A percentile compares a stretch with the other conserved stretches of the same genome.
Conservation (phyloP, 495 filamentous ascomycete species). For the Lophiotrema nucula region DNA sequence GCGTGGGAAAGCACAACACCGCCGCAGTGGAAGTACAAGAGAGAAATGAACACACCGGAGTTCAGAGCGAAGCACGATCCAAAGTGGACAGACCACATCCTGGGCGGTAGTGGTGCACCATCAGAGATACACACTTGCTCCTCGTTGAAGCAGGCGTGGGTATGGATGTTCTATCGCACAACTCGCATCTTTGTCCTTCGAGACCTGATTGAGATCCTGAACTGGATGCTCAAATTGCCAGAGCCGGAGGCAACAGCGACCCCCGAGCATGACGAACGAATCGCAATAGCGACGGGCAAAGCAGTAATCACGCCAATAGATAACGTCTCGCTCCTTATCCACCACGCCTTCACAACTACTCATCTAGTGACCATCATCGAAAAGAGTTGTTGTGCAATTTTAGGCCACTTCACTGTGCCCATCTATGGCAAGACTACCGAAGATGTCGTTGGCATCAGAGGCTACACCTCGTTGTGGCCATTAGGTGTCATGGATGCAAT, state of each 20-base stretch:
- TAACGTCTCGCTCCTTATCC: conserved; percentile 1
- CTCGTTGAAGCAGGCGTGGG: conserved; percentile 10
- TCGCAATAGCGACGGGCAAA: not conserved
- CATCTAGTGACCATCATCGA: conserved; percentile 13
- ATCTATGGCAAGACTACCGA: conserved; percentile 12
- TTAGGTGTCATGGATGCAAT: conserved; percentile 9
- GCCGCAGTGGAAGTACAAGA: conserved; percentile 2
- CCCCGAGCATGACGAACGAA: not conserved
- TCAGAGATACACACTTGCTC: conserved; percentile 13
- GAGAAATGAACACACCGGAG: conserved; percentile 9
- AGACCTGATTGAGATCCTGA: conserved; percentile 18
- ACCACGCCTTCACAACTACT: conserved; percentile 13
- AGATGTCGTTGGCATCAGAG: conserved; percentile 23
- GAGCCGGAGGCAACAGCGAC: not conserved
- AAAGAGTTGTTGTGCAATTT: conserved; percentile 18
- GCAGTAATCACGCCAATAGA: not conserved
- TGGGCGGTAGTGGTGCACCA: conserved; percentile 15
- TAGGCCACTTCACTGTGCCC: conserved; percentile 17
- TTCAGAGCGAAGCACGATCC: not conserved
- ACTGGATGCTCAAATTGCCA: conserved; percentile 18
- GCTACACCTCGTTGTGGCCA: conserved; percentile 26
- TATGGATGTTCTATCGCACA: conserved; percentile 31
- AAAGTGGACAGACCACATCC: conserved; percentile 20
- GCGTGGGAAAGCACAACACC: conserved; percentile 20
- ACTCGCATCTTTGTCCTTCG: conserved; percentile 22